Conservation (phyloP, 441 rosid genomes). For the Populus trichocarpa region DNA sequence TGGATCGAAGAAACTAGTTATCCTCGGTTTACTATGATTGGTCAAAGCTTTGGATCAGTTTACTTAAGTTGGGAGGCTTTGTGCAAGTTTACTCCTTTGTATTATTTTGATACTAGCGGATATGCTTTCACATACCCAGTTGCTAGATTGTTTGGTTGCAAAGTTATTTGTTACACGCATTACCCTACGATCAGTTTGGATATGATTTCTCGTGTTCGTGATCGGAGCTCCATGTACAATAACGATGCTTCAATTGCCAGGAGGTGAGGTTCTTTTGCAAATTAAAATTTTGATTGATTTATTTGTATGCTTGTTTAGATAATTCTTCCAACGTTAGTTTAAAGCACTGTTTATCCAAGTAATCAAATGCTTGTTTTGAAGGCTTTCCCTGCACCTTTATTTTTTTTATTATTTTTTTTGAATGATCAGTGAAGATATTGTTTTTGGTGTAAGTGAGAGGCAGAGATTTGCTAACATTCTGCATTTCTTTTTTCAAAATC, state of each 20-base stretch:
- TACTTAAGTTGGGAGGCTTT: constrained; percentile 89
- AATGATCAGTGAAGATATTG: not conserved
- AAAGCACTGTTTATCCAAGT: not conserved
- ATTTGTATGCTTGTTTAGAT: not conserved
- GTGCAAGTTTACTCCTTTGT: constrained; percentile 63
- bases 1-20: constrained; percentile 84
- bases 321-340: not conserved
- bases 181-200: constrained; percentile 92
- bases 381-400: not conserved
- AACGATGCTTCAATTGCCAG: constrained; percentile 61
- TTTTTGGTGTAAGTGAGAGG: not conserved
- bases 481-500: not conserved
- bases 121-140: constrained; percentile 90
- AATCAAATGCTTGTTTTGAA: not conserved
- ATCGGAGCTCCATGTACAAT: constrained; percentile 71
- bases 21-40: constrained; percentile 90
- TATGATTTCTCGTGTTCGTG: constrained; percentile 83
- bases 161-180: constrained; percentile 87
- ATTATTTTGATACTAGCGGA: constrained; percentile 80
- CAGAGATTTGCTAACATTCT: not conserved
- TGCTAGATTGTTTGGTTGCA: constrained; percentile 86
- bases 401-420: too few species aligned
- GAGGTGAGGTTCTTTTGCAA: constrained; percentile 39
- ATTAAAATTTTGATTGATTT: not conserved
- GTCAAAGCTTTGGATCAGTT: constrained; percentile 91